These are phyloP conservation scores for Starmera pachycereana DNA, from an alignment of 805 yeast genomes.

Conservation along the genomic window DNA sequence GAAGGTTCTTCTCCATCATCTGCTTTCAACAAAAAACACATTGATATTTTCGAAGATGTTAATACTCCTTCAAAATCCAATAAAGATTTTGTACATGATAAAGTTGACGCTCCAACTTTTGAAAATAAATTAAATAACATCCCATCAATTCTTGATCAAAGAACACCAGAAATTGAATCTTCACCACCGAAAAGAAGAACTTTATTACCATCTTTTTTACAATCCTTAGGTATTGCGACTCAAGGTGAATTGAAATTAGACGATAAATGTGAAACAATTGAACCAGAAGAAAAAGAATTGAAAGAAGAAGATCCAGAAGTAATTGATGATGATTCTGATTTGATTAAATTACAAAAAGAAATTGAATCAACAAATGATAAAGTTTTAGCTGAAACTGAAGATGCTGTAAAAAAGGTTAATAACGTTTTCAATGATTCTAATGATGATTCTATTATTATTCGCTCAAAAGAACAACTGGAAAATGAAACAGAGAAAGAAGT, in stretches of 20 bases:
- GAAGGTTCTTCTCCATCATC: slow-evolving; percentile 11
- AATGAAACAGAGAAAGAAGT: slow-evolving; percentile 1
- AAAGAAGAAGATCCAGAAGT: slow-evolving; percentile 6
- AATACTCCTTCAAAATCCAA: too few species aligned
- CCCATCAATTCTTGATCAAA: too few species aligned
- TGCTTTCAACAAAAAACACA: not conserved
- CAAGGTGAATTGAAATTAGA: not conserved
- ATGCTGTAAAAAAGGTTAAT: slow-evolving; percentile 16
- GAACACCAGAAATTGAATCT: too few species aligned
- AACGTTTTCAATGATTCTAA: slow-evolving; percentile 9
- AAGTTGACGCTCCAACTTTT: too few species aligned
- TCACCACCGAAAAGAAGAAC: slow-evolving; percentile 12
- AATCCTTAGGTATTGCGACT: slow-evolving; percentile 20
- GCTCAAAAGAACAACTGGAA: not conserved
- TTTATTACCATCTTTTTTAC: slow-evolving; percentile 21
- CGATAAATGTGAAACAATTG: not conserved
- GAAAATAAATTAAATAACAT: too few species aligned
- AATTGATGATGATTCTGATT: slow-evolving; percentile 6
- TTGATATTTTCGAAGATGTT: not conserved
- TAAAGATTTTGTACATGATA: too few species aligned
- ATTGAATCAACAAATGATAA: slow-evolving; percentile 13
- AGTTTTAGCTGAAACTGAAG: slow-evolving; percentile 18
- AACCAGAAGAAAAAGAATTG: slow-evolving; percentile 2
- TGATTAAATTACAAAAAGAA: slow-evolving; percentile 14
- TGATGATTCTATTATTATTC: not conserved